Evolutionary conservation across 2,329 filamentous ascomycete genomes (phyloP).

Genomic region (Nigrospora osmanthi): DNA sequence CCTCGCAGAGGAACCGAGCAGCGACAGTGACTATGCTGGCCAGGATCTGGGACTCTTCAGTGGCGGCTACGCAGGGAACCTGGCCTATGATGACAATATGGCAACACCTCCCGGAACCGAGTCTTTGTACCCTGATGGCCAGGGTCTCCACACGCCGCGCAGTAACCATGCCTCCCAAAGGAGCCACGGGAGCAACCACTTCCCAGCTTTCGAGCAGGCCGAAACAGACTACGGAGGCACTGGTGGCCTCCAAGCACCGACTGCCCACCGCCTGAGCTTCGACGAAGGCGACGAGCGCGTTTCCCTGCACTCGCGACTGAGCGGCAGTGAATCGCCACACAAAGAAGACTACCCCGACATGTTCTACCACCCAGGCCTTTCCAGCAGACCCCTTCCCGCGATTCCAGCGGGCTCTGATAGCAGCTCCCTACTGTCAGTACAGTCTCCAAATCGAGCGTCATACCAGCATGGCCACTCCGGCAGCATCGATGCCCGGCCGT

Average conservation of each 20-base stretch:
- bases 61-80: conserved; percentile 55
- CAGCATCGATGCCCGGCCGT: conserved; percentile 35
- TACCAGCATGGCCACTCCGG: conserved; percentile 42
- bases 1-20: conserved; percentile 47
- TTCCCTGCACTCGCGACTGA: conserved; percentile 47
- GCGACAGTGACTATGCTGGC: conserved; percentile 62
- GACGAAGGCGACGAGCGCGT: conserved; percentile 83
- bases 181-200: conserved; percentile 31
- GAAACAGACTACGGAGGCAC: conserved; percentile 83
- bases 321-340: conserved; percentile 56
- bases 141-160: conserved; percentile 40
- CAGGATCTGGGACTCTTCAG: conserved; percentile 71
- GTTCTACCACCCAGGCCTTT: conserved; percentile 84
- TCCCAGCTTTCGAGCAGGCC: conserved; percentile 46
- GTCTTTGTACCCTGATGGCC: conserved; percentile 33
- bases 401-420: conserved; percentile 57
- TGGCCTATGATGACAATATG: conserved; percentile 42
- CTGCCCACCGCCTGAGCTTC: conserved; percentile 70
- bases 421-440: conserved; percentile 40
- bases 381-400: conserved; percentile 55
- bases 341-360: conserved; percentile 78
- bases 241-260: conserved; percentile 77
- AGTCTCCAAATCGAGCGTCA: conserved; percentile 35
- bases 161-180: conserved; percentile 24
- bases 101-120: conserved; percentile 30